Evolutionary conservation across 306 rosid species (phyloP).

Genomic region (Vigna trinervia): DNA sequence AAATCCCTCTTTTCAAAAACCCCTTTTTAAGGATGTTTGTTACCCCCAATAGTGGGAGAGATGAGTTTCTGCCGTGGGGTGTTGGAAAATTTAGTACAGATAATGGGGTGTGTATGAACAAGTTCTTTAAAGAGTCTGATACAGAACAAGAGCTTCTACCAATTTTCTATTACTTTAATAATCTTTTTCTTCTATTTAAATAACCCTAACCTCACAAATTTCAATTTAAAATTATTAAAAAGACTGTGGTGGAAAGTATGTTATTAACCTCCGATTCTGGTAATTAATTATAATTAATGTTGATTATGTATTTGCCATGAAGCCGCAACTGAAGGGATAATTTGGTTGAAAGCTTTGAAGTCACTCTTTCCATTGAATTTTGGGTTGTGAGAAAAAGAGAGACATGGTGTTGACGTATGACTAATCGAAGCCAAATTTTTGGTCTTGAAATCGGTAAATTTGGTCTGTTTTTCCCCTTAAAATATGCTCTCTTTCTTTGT

Average conservation of each 20-base stretch:
- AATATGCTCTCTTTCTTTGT: neutral
- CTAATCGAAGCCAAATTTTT: neutral
- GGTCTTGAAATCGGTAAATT: neutral
- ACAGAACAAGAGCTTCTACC: neutral
- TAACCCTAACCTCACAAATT: neutral
- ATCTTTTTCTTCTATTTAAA: neutral
- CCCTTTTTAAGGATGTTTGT: neutral
- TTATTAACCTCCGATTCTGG: neutral
- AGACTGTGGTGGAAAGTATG: neutral
- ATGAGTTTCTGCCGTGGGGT: slow-evolving; percentile 18
- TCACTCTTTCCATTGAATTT: neutral
- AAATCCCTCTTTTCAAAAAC: slow-evolving; percentile 24
- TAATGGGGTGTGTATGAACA: neutral
- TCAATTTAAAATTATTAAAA: neutral
- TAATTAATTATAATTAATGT: neutral
- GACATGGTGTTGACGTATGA: neutral
- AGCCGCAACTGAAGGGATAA: slow-evolving; percentile 43
- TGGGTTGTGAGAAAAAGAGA: neutral
- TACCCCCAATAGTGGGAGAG: neutral
- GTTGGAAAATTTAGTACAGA: neutral
- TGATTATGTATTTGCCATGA: neutral
- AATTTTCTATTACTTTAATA: neutral
- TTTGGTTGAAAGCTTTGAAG: slow-evolving; percentile 36
- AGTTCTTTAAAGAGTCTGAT: neutral
- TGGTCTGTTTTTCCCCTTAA: neutral